Evolutionary conservation across 768 basidiomycete species (phyloP).

Genomic region (Neoboletus brunneissimus): DNA sequence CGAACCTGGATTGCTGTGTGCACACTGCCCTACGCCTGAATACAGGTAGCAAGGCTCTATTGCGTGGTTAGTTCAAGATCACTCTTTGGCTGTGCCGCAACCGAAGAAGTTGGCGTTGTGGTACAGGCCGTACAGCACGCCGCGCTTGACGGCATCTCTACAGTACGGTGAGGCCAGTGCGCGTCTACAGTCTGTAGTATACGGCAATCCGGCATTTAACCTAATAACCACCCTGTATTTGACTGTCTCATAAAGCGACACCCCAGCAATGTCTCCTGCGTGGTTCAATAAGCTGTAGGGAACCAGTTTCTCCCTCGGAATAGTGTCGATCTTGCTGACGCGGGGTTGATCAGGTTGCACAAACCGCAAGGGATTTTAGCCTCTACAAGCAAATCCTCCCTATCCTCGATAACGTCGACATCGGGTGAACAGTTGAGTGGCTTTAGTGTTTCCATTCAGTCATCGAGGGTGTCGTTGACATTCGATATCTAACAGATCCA

Average conservation of each 20-base stretch:
- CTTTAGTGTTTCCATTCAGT: background rate
- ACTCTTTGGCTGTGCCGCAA: too few relatives aligned
- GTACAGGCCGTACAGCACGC: background rate
- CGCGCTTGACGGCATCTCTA: background rate
- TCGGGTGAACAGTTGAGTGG: conserved; percentile 13
- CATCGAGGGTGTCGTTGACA: background rate
- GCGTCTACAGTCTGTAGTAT: too few relatives aligned
- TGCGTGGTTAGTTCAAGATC: too few relatives aligned
- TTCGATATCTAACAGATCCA: conserved; percentile 4
- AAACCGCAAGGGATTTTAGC: background rate
- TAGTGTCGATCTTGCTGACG: background rate
- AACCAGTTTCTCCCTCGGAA: background rate
- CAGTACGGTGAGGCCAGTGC: background rate
- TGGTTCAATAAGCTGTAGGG: conserved; percentile 13
- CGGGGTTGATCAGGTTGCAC: background rate
- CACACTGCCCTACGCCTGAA: background rate
- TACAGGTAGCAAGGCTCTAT: too few relatives aligned
- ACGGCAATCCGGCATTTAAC: background rate
- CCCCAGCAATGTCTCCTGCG: background rate
- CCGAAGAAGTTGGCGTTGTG: background rate
- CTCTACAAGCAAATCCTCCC: background rate
- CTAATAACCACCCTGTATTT: background rate
- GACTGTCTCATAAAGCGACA: background rate
- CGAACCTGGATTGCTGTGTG: background rate
- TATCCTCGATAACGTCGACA: background rate